Evolutionary conservation across 768 basidiomycete genomes (phyloP).

Genomic region (Tremella fuciformis): DNA sequence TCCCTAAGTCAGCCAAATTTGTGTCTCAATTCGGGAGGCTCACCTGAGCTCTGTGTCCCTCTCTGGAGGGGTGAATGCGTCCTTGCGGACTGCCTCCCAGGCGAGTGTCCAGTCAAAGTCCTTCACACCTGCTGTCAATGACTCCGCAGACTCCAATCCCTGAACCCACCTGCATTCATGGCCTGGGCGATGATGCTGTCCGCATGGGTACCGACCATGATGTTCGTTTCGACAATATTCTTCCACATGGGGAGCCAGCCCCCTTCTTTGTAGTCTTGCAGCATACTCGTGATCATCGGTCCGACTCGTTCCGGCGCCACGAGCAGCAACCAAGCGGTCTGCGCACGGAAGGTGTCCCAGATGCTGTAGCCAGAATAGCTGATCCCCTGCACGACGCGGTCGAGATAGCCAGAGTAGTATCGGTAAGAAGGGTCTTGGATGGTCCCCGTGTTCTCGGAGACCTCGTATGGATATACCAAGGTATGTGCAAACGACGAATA

Average conservation of each 20-base stretch:
- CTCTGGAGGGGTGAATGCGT: constrained; percentile 59
- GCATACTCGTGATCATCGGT: constrained; percentile 74
- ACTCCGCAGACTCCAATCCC: background rate
- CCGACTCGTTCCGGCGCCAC: constrained; percentile 73
- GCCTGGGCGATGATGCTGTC: constrained; percentile 37
- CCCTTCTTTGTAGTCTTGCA: constrained; percentile 69
- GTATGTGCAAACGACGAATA: constrained; percentile 59
- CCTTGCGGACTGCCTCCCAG: constrained; percentile 72
- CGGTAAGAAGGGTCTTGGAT: background rate
- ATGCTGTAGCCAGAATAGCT: constrained; percentile 69
- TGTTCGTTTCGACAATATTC: constrained; percentile 78
- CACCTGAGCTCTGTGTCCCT: constrained; percentile 55
- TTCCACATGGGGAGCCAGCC: constrained; percentile 92
- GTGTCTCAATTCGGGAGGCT: constrained; percentile 42
- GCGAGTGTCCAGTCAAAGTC: constrained; percentile 65
- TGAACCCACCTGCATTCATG: constrained; percentile 29
- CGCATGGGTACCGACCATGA: constrained; percentile 80
- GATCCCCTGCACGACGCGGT: constrained; percentile 57
- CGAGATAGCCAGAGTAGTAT: constrained; percentile 78
- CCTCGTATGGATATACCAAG: constrained; percentile 70
- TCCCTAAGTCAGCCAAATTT: constrained; percentile 2
- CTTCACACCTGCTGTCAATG: constrained; percentile 54
- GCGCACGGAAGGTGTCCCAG: constrained; percentile 74
- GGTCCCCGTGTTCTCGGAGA: constrained; percentile 59
- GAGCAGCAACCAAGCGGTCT: constrained; percentile 74